These are phyloP conservation scores for Lanmaoa pseudosensibilis DNA, from an alignment of 768 basidiomycete genomes.

Conservation along the genomic window DNA sequence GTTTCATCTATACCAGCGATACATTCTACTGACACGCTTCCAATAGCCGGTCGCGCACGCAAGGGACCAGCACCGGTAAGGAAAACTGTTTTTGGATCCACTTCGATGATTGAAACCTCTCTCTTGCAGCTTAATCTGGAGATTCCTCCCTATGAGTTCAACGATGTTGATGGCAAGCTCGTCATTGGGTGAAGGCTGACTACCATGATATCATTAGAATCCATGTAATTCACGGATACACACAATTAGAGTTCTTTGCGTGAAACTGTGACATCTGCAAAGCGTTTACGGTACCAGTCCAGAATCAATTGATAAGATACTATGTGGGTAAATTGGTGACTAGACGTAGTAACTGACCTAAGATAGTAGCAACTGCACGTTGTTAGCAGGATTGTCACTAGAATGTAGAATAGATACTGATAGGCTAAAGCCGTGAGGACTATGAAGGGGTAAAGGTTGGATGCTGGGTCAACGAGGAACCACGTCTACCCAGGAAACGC, in stretches of 20 bases:
- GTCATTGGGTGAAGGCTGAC: constrained; percentile 64
- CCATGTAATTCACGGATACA: constrained; percentile 21
- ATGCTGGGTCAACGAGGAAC: constrained; percentile 7
- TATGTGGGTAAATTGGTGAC: neutral
- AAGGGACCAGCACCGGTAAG: constrained; percentile 95
- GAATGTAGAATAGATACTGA: neutral
- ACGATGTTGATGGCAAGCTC: constrained; percentile 83
- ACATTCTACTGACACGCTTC: constrained; percentile 13
- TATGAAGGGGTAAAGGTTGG: constrained; percentile 5
- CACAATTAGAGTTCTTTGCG: constrained; percentile 24
- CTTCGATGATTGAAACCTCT: constrained; percentile 10
- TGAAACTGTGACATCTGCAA: constrained; percentile 1
- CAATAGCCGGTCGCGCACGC: constrained; percentile 85
- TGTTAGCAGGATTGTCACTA: neutral
- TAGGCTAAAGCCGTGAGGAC: neutral
- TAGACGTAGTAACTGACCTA: neutral
- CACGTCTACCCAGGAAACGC: constrained; percentile 22
- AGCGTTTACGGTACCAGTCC: no score
- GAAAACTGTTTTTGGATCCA: constrained; percentile 6
- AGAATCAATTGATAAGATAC: neutral
- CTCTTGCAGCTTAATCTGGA: constrained; percentile 82
- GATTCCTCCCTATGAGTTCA: constrained; percentile 85
- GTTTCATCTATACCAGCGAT: constrained; percentile 27
- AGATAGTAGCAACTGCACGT: neutral
- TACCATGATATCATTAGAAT: constrained; percentile 11